Evolutionary conservation across 768 basidiomycete genomes (phyloP).

Genomic region (Chalciporus pseudorubinellus): DNA sequence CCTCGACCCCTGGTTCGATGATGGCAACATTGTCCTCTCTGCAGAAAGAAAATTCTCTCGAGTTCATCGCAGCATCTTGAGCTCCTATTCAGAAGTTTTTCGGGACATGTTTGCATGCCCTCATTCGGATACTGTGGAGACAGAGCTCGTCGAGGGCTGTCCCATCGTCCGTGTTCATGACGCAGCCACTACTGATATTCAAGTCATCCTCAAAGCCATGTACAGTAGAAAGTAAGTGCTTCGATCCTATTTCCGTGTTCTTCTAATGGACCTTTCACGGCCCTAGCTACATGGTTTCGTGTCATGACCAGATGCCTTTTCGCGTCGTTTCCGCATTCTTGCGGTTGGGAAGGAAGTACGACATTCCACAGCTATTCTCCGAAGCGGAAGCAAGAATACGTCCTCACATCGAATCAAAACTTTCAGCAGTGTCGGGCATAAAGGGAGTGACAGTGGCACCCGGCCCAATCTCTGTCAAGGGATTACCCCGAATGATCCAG

Average conservation of each 20-base stretch:
- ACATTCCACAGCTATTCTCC: constrained; percentile 1
- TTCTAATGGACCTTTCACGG: too few relatives aligned
- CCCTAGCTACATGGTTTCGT: background rate
- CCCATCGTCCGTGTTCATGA: constrained; percentile 20
- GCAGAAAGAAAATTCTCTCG: constrained; percentile 27
- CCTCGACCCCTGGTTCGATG: constrained; percentile 24
- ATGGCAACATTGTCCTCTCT: constrained; percentile 30
- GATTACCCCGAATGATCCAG: constrained; percentile 9
- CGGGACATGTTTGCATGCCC: constrained; percentile 25
- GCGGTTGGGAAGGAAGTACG: constrained; percentile 20
- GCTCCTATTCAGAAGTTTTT: constrained; percentile 30
- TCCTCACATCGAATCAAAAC: background rate
- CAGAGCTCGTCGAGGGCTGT: constrained; percentile 17
- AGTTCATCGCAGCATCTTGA: constrained; percentile 31
- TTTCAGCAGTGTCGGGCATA: background rate
- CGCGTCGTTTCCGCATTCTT: constrained; percentile 5
- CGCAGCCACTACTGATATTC: constrained; percentile 4
- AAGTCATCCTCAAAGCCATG: constrained; percentile 15
- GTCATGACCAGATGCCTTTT: background rate
- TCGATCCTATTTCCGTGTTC: too few relatives aligned
- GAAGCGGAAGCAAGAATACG: constrained; percentile 10
- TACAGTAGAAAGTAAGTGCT: constrained; percentile 7
- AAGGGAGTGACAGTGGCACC: background rate
- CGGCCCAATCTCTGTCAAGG: background rate
- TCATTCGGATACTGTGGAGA: constrained; percentile 1